Evolutionary conservation across 805 yeast genomes (phyloP).

Genomic region (Torulaspora microellipsoides): DNA sequence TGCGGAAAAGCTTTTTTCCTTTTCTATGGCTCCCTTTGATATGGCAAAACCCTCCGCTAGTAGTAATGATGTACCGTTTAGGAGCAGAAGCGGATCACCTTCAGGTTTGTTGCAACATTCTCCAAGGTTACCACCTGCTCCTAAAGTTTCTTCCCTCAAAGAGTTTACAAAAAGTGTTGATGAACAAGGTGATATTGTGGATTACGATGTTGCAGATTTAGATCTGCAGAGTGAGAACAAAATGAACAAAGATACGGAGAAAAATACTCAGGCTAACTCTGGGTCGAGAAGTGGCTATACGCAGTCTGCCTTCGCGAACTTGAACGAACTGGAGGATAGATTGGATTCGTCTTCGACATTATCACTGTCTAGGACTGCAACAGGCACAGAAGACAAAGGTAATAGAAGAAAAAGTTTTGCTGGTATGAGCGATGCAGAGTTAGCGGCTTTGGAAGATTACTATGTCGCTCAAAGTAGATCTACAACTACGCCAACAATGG

Average conservation of each 20-base stretch:
- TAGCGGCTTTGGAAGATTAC: conserved; percentile 28
- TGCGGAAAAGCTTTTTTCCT: conserved; percentile 6
- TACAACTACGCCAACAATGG: conserved; percentile 19
- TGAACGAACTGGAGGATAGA: conserved; percentile 35
- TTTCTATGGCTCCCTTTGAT: conserved; percentile 2
- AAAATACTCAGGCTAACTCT: conserved; percentile 31
- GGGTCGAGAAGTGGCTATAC: conserved; percentile 31
- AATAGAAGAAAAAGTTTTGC: conserved; percentile 29
- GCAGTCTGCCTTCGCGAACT: conserved; percentile 31
- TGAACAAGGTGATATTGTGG: conserved; percentile 16
- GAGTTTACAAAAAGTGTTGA: conserved; percentile 10
- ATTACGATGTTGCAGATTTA: conserved; percentile 25
- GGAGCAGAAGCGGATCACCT: conserved; percentile 11
- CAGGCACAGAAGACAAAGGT: conserved; percentile 3
- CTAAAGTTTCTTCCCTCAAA: conserved; percentile 19
- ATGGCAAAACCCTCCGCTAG: conserved; percentile 1
- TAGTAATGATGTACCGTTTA: conserved; percentile 1
- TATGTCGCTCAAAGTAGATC: conserved; percentile 27
- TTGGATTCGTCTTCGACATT: conserved; percentile 5
- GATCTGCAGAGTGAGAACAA: conserved; percentile 19
- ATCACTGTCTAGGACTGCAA: not conserved
- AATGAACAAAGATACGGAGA: conserved; percentile 21
- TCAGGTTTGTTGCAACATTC: not conserved
- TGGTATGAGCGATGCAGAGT: conserved; percentile 33
- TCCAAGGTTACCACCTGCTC: conserved; percentile 28